phyloP scores from a whole-genome alignment of 1,284 basidiomycete genomes.

The Trichosporon sp. region DNA sequence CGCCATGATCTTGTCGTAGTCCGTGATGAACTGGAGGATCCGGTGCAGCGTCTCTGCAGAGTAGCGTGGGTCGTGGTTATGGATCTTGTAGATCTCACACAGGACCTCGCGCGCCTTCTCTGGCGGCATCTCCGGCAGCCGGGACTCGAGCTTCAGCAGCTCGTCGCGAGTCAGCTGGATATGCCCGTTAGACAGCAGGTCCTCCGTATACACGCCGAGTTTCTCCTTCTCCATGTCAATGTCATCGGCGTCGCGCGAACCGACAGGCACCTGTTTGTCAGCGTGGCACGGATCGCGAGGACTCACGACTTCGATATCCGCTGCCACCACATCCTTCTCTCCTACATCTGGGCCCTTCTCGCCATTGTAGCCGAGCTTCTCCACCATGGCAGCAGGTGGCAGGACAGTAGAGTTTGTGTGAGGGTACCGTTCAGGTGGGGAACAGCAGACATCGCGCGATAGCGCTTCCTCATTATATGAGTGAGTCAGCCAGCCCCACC shows the following conservation, averaged over 20 bases:
- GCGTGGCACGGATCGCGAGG: not conserved
- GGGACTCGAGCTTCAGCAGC: conserved; percentile 9
- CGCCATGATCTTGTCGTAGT: not conserved
- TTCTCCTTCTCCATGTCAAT: conserved; percentile 9
- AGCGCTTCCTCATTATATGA: not conserved
- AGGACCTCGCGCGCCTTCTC: conserved; percentile 13
- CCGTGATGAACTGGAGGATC: conserved; percentile 15
- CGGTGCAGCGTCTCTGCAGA: conserved; percentile 12
- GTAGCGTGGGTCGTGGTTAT: conserved; percentile 19
- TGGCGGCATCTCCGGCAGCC: conserved; percentile 12
- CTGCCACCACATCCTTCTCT: not conserved
- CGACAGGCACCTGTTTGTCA: not conserved
- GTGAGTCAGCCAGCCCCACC: not conserved
- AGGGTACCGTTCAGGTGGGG: not conserved
- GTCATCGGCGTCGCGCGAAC: not conserved
- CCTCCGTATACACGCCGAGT: not conserved
- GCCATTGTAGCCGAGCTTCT: conserved; percentile 1
- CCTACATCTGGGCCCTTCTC: not conserved
- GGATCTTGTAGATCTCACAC: conserved; percentile 8
- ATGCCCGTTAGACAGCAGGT: conserved; percentile 11
- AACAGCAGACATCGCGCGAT: not conserved
- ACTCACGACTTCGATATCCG: not conserved
- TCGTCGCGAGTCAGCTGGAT: conserved; percentile 15
- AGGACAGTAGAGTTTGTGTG: not conserved
- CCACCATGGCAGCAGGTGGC: not conserved